These are phyloP conservation scores for Rhizopus stolonifer DNA, from an alignment of 371 early-diverging fungal species.

Conservation along the genomic window DNA sequence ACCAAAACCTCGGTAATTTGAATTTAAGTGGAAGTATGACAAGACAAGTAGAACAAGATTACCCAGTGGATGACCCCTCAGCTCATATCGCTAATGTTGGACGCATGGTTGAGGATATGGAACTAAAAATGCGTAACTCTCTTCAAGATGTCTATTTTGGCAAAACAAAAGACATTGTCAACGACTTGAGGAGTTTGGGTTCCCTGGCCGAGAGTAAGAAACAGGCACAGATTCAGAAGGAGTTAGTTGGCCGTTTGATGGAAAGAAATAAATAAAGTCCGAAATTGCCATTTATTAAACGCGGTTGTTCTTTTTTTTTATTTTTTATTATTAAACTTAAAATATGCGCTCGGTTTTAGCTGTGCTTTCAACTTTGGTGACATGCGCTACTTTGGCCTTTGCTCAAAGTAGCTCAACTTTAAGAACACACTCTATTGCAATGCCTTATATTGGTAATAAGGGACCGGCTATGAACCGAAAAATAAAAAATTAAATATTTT, in stretches of 20 bases:
- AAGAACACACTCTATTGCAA: constrained; percentile 65
- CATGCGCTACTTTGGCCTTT: constrained; percentile 19
- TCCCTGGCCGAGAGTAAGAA: constrained; percentile 67
- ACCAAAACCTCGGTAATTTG: constrained; percentile 70
- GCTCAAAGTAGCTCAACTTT: constrained; percentile 41
- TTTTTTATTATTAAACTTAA: constrained; percentile 8
- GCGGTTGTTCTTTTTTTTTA: constrained; percentile 3
- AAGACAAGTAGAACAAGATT: constrained; percentile 89
- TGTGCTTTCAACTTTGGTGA: constrained; percentile 20
- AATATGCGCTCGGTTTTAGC: constrained; percentile 26
- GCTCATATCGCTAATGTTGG: constrained; percentile 94
- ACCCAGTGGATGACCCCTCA: constrained; percentile 68
- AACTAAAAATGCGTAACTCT: constrained; percentile 91
- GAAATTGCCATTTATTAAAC: constrained; percentile 5
- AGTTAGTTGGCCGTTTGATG: constrained; percentile 69
- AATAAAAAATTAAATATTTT: background rate
- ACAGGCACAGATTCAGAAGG: constrained; percentile 71
- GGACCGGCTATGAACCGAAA: background rate
- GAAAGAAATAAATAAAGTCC: constrained; percentile 34
- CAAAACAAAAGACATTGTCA: constrained; percentile 95
- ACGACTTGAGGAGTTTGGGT: constrained; percentile 81
- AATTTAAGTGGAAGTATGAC: constrained; percentile 93
- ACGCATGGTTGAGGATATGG: constrained; percentile 96
- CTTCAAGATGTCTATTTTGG: constrained; percentile 97
- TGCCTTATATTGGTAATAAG: constrained; percentile 69